Evolutionary conservation across 371 early-diverging fungal genomes (phyloP), one percentile per base, ranked within the genome.

Genomic region (Saksenaea oblongispora): DNA sequence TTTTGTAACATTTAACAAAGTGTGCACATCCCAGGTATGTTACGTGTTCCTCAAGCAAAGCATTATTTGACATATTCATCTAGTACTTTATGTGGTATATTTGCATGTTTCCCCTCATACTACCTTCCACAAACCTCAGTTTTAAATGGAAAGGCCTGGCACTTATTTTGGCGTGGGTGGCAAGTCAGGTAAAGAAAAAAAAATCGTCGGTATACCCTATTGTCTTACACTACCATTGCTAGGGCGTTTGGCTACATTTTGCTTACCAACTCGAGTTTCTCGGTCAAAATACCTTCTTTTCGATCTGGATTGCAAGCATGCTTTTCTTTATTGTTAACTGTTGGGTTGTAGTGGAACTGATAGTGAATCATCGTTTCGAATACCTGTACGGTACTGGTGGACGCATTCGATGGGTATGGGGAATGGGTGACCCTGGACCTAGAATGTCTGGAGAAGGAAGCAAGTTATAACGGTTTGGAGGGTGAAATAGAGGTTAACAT

Each of bases 61-160:
- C 5, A n/a, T 51, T 41, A 13, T 18, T 55, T 35, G 11, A 44
- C 41, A 24, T 34, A 7, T 11, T n/a, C 3, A 47, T 5, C 0
- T 72, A 93, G 94, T 98, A 98, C 65, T 98, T 98, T 67, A 95
- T 98, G 95, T 98, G 98, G 98, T 98, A 97, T 72, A 84, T 97
- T 7, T 93, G 93, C 72, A 84, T 96, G 18, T 73, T 97, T 14
- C 98, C 98, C 15, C 68, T 97, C 17, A 78, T 96, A 11, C 73
- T 95, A 62, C 95, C 94, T 1, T 84, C 78, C 24, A 86, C 86
- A 22, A 72, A 70, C 5, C 74, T 91, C 3, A 76, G 66, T 36
- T 75, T 80, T 17, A 61, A 74, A 34, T 82, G 84, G 72, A 84
- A 80, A 56, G 93, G 93, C 0, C 24, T 86, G 3, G 60, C 68